Base-by-base conservation (phyloP, 1,139 yeast genomes). In the Nadsonia starkeyi-henricii region DNA sequence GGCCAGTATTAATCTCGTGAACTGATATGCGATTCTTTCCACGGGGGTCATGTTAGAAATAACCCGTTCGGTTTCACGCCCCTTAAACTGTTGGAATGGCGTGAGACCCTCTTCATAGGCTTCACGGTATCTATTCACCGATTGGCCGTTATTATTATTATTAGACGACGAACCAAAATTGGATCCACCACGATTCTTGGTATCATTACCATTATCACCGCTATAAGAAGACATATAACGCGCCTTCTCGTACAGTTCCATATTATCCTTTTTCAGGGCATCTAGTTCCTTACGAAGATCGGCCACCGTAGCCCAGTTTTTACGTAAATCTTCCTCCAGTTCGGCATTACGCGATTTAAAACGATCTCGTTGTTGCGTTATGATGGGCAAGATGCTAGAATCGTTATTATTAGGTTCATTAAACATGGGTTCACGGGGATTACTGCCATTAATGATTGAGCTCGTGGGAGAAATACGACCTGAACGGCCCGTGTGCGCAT, bases 291-390 rank as follows among this genome's bases (percentile, higher is more conserved):
- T 67, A 53, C 77, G 78, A 53, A 85, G 69, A 49, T 83, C 85
- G 45, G 69, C 72, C 19, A 81, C 72, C 36, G 72, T 70, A 26
- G 67, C 64, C 52, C 72, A 71, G 54, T 75, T 79, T 56, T 77
- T 77, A 59, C 85, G 79, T 45, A 81, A 61, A 57, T 86, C 95
- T 49, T 83, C 84, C 62, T 91, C 97, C 47, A 91, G 71, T 60
- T 86, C 96, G 49, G 75, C 76, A 58, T 83, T 86, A 51, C 89
- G 74, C 30, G 78, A 76, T 57, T 94, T 78, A 70, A 89, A 88
- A 54, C 97, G 71, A 63, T 91, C 97, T 63, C 98, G 77, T 66
- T 91, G 98, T 59, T 91, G 89, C 20, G 96, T 88, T 33, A 91
- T 79, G 48, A 91, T 86, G 0, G 95, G 95, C 45, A 91, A 67